Evolutionary conservation across 495 filamentous ascomycete genomes (phyloP), one percentile per base, ranked within the genome.

Genomic region (Penicillium argentinense): DNA sequence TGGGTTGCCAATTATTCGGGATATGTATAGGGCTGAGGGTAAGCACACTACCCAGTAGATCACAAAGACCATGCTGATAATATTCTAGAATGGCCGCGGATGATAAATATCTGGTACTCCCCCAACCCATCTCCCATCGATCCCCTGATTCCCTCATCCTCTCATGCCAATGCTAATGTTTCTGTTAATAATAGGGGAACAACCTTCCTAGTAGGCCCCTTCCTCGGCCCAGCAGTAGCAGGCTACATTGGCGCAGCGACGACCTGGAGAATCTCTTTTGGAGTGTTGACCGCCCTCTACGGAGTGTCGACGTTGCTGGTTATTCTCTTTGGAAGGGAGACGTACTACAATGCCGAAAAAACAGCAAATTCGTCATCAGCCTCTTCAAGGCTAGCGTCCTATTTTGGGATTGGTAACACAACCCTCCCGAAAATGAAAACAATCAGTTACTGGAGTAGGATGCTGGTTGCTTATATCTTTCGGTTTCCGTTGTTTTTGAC

Each of bases 61-160:
- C 5, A 19, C 7, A 13, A 14, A 39, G 41, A 21, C 11, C 16
- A 29, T 32, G 29, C 17, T 23, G 18, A 21, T 22, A 6, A 17
- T 27, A 21, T 11, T 12, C 3, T 38, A 67, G 66, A 76, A 42
- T 74, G 71, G 59, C 67, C 74, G 1, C 69, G 66, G 9, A 75
- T 73, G 63, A 68, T 77, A 53, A 75, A 74, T 42, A 66, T 77
- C 39, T 77, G 73, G 72, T 64, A 50, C n/a, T n/a, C n/a, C n/a
- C n/a, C n/a, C n/a, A n/a, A n/a, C n/a, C n/a, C n/a, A n/a, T n/a
- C n/a, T n/a, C n/a, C n/a, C n/a, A n/a, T n/a, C n/a, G n/a, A n/a
- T n/a, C n/a, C n/a, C n/a, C n/a, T n/a, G n/a, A n/a, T n/a, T n/a
- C n/a, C n/a, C n/a, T n/a, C n/a, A n/a, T n/a, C n/a, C n/a, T n/a